Conservation (phyloP, 2,329 filamentous ascomycete species). For the Sphaceloma murrayae region DNA sequence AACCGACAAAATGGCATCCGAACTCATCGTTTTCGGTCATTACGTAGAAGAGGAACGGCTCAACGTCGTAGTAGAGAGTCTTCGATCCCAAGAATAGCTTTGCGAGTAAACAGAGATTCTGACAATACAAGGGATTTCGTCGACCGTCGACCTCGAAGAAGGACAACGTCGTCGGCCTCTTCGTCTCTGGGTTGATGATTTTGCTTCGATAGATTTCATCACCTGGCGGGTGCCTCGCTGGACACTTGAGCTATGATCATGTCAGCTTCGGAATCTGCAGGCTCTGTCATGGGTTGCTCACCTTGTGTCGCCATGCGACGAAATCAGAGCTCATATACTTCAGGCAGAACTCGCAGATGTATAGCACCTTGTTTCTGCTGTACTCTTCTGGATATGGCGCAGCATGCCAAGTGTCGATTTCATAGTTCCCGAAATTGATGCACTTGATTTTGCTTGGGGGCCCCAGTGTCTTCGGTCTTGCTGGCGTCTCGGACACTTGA, state of each 20-base stretch:
- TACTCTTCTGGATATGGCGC: constrained; percentile 98
- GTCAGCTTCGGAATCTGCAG: constrained; percentile 24
- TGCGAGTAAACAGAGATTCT: constrained; percentile 89
- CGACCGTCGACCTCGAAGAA: constrained; percentile 97
- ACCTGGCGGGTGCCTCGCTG: constrained; percentile 89
- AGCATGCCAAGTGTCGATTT: constrained; percentile 99
- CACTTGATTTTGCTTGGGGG: constrained; percentile 96
- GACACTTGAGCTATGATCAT: constrained; percentile 58
- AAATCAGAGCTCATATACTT: constrained; percentile 99
- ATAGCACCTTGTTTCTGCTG: constrained; percentile 90
- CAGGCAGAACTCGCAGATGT: constrained; percentile 97
- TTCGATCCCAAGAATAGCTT: constrained; percentile 98
- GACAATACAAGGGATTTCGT: constrained; percentile 96
- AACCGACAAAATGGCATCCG: constrained; percentile 96
- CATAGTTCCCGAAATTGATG: constrained; percentile 94
- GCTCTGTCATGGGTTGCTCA: constrained; percentile 23
- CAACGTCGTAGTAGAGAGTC: constrained; percentile 95
- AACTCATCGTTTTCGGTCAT: constrained; percentile 87
- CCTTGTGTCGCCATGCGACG: constrained; percentile 92
- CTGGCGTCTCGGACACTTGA: constrained; percentile 54
- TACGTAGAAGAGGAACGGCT: constrained; percentile 94
- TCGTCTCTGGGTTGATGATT: constrained; percentile 47
- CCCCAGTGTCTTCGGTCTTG: constrained; percentile 56
- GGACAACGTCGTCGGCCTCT: constrained; percentile 41
- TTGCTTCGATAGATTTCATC: constrained; percentile 94